A percentile compares a stretch with the other conserved stretches of the same genome.
phyloP scores from a whole-genome alignment of 257 asterid species.

The Solanum megistacrolobum region DNA sequence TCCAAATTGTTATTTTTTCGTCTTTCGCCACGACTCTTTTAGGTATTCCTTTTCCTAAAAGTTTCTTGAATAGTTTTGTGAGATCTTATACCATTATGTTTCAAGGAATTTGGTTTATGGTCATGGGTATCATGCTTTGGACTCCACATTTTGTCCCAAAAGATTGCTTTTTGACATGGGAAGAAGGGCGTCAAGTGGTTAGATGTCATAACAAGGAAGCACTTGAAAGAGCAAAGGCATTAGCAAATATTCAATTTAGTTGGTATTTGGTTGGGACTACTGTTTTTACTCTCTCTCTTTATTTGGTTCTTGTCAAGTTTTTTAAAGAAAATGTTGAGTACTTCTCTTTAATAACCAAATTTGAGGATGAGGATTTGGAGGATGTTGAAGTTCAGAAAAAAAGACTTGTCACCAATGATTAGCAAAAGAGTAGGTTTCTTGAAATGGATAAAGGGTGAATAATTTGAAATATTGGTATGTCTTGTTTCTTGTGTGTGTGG shows the following conservation, averaged over 20 bases:
- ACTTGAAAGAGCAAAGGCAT: constrained; percentile 51
- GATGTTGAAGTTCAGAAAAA: constrained; percentile 50
- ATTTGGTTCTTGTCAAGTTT: constrained; percentile 22
- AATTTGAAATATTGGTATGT: neutral
- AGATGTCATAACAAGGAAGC: constrained; percentile 42
- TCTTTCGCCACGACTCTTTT: constrained; percentile 35
- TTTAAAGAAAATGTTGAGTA: constrained; percentile 36
- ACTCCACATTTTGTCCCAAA: constrained; percentile 37
- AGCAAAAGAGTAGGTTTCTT: constrained; percentile 17
- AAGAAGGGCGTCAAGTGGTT: constrained; percentile 28
- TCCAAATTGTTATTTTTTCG: constrained; percentile 39
- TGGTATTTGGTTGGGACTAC: constrained; percentile 38
- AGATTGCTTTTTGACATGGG: constrained; percentile 43
- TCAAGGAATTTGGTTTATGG: constrained; percentile 75
- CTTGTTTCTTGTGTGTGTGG: neutral
- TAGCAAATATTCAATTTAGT: constrained; percentile 61
- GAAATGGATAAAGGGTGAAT: constrained; percentile 17
- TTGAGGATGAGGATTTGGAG: constrained; percentile 14
- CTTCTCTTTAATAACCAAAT: constrained; percentile 13
- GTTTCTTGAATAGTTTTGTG: constrained; percentile 45
- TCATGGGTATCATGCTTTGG: constrained; percentile 68
- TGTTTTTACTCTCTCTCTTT: constrained; percentile 18
- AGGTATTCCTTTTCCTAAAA: constrained; percentile 27
- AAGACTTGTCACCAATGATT: neutral
- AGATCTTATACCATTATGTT: constrained; percentile 40